Conservation (phyloP, 495 filamentous ascomycete species). For the Aspergillus wentii region DNA sequence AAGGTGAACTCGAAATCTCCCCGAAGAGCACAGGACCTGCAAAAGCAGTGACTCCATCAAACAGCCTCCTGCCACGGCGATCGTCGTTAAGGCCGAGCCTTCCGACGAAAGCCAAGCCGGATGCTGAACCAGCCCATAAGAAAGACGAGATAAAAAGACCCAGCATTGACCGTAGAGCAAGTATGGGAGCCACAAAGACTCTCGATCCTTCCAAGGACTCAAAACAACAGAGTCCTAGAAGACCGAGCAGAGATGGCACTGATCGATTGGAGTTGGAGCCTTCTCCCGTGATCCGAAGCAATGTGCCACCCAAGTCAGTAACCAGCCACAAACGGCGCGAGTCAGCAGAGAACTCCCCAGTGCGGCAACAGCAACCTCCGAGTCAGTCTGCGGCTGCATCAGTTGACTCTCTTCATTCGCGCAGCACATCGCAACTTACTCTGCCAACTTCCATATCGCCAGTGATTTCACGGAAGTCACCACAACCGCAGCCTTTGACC, state of each 20-base stretch:
- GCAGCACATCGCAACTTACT: slow-evolving; percentile 27
- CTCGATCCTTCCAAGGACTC: too few species aligned
- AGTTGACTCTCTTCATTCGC: slow-evolving; percentile 34
- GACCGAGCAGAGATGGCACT: slow-evolving; percentile 81
- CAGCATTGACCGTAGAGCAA: background rate
- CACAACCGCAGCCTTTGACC: slow-evolving; percentile 17
- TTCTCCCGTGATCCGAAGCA: slow-evolving; percentile 73
- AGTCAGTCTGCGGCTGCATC: slow-evolving; percentile 29
- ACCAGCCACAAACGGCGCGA: slow-evolving; percentile 39
- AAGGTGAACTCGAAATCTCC: slow-evolving; percentile 9
- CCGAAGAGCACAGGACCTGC: slow-evolving; percentile 6
- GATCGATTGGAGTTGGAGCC: slow-evolving; percentile 58
- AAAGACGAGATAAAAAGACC: background rate
- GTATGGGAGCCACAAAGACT: too few species aligned
- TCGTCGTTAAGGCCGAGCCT: slow-evolving; percentile 52
- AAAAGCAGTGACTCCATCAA: slow-evolving; percentile 38
- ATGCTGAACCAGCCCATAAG: background rate
- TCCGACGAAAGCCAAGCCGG: slow-evolving; percentile 12
- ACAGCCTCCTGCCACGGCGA: slow-evolving; percentile 59
- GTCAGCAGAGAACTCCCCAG: slow-evolving; percentile 29
- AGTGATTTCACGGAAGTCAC: slow-evolving; percentile 24
- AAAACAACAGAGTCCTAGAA: too few species aligned
- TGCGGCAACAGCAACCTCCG: slow-evolving; percentile 5
- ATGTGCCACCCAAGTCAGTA: slow-evolving; percentile 47
- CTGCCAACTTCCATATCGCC: slow-evolving; percentile 37